These are phyloP conservation scores for Suillus subalutaceus DNA, from an alignment of 768 basidiomycete genomes.

Conservation along the genomic window DNA sequence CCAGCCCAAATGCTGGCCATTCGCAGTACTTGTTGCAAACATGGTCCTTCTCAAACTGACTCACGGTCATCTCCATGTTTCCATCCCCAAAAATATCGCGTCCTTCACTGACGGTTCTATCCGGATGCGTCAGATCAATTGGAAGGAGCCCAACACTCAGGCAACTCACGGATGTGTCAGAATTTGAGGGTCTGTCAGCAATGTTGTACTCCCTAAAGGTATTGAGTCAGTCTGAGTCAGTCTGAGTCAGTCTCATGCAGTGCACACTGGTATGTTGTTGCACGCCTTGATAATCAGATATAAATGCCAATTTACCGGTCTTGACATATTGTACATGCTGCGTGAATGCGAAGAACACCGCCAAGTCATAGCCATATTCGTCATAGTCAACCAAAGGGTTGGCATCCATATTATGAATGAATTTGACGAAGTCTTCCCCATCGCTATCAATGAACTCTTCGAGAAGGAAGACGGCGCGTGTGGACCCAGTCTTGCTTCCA, in stretches of 20 bases:
- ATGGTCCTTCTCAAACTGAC: slow-evolving; percentile 10
- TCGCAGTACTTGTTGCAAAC: slow-evolving; percentile 16
- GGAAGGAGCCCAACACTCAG: background rate
- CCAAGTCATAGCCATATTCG: slow-evolving; percentile 4
- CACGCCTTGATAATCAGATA: slow-evolving; percentile 17
- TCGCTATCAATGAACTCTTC: slow-evolving; percentile 11
- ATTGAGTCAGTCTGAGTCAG: slow-evolving; percentile 1
- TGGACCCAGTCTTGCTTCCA: background rate
- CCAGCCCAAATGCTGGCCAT: slow-evolving; percentile 16
- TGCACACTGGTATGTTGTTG: background rate
- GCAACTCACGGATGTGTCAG: background rate
- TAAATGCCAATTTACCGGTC: slow-evolving; percentile 10
- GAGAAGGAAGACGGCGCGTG: slow-evolving; percentile 7
- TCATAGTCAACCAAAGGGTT: background rate
- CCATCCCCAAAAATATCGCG: slow-evolving; percentile 13
- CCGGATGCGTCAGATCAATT: background rate
- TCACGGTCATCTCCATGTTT: slow-evolving; percentile 13
- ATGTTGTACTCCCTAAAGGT: background rate
- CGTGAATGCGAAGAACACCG: slow-evolving; percentile 13
- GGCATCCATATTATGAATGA: background rate
- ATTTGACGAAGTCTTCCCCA: slow-evolving; percentile 11
- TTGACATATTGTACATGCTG: slow-evolving; percentile 18
- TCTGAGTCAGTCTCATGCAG: background rate
- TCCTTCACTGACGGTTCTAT: background rate
- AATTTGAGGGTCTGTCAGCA: background rate